phyloP scores from a whole-genome alignment of 2,329 filamentous ascomycete genomes.

The Hyphodiscus sp. region DNA sequence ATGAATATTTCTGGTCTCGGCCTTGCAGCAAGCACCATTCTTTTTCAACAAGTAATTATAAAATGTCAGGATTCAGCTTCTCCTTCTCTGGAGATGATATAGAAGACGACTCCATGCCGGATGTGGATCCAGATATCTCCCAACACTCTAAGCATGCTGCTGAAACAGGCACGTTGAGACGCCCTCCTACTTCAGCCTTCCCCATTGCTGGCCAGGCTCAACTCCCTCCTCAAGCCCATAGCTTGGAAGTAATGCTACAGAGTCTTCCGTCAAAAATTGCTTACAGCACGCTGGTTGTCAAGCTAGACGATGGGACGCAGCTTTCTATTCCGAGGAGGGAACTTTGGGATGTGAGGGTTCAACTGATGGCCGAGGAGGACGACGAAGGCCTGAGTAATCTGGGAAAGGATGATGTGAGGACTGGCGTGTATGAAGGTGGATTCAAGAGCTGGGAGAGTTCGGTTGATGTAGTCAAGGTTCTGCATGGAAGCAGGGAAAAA shows the following conservation, averaged over 20 bases:
- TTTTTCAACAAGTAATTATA: background rate
- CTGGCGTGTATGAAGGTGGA: constrained; percentile 78
- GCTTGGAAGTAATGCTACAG: constrained; percentile 44
- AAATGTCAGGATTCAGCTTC: constrained; percentile 37
- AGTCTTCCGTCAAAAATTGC: constrained; percentile 67
- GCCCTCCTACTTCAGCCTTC: constrained; percentile 40
- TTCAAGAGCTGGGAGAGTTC: constrained; percentile 91
- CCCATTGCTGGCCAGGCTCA: constrained; percentile 56
- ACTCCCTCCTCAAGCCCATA: constrained; percentile 47
- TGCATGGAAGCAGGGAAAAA: constrained; percentile 13
- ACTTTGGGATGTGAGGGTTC: constrained; percentile 73
- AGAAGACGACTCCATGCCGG: constrained; percentile 36
- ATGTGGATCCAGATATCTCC: constrained; percentile 2
- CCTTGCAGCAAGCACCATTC: too few species aligned
- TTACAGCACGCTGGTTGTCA: constrained; percentile 55
- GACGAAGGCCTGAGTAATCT: constrained; percentile 44
- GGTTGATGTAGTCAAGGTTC: constrained; percentile 66
- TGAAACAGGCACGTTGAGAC: constrained; percentile 28
- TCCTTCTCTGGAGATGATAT: constrained; percentile 60
- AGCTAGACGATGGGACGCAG: constrained; percentile 48
- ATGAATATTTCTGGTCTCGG: too few species aligned
- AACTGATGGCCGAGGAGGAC: constrained; percentile 70
- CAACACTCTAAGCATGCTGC: constrained; percentile 22
- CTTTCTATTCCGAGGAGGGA: constrained; percentile 64
- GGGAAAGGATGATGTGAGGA: constrained; percentile 67